Evolutionary conservation across 176 grass and related monocot genomes (phyloP), one percentile per base, ranked within the genome.

Genomic region (Echinochloa phyllopogon): DNA sequence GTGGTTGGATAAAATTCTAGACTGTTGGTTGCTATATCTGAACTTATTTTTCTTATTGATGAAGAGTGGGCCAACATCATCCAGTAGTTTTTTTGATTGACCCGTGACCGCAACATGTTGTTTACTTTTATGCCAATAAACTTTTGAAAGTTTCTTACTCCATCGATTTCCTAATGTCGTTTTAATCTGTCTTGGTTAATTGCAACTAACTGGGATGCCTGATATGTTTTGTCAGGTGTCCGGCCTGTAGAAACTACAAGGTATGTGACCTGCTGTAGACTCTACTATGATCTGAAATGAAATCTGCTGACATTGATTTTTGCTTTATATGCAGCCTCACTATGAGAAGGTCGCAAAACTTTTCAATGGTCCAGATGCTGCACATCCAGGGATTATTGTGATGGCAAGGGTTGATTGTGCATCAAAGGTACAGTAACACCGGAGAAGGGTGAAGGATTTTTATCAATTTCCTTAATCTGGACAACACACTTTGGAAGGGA

Each of bases 191-290:
- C 58, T 65, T 66, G 25, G 79, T 87, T 43, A 59, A 65, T 82
- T 64, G 50, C 12, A 83, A 69, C 67, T 85, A 55, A 84, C 55
- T 56, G 29, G 74, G 82, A 59, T 89, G 40, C 12, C 16, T 75
- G 11, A 42, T 27, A 80, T 93, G 65, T 74, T 65, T 91, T 15
- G 20, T 24, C 82, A 99, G 96, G 96, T 99, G 96, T 74, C 96
- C 96, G 71, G 96, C 96, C 64, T 99, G 96, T 82, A 95, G 96
- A 91, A 99, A 99, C 86, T 99, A 94, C 81, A 99, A 99, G 93
- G 96, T 98, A 95, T 65, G 38, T 41, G 23, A 72, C 66, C 10
- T 71, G 17, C 17, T 6, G 37, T 60, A 23, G 58, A 70, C 1
- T 87, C 57, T 79, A 59, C 78, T 82, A 58, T 76, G 65, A 66